phyloP scores from a whole-genome alignment of 371 early-diverging fungal genomes.

The Haplosporangium sp. region DNA sequence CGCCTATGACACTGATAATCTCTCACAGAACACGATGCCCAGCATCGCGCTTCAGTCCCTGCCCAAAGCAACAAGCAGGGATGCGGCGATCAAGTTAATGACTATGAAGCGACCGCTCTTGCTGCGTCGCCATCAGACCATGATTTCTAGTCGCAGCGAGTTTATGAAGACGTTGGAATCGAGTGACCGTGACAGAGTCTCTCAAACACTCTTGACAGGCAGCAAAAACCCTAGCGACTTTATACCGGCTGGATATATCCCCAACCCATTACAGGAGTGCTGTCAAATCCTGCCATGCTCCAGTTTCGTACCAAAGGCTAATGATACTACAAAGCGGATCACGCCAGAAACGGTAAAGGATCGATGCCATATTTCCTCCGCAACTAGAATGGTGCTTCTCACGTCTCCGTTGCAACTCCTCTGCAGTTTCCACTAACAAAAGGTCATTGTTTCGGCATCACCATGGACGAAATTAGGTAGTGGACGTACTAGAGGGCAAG shows the following conservation, averaged over 20 bases:
- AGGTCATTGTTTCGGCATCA: no score
- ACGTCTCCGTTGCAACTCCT: no score
- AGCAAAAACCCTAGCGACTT: constrained; percentile 8
- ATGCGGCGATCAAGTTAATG: not conserved
- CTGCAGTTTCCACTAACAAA: no score
- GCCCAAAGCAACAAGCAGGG: not conserved
- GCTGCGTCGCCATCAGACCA: constrained; percentile 45
- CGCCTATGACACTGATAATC: not conserved
- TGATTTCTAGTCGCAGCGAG: constrained; percentile 40
- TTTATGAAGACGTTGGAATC: constrained; percentile 41
- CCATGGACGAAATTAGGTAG: constrained; percentile 27
- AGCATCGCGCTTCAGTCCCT: not conserved
- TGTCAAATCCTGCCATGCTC: constrained; percentile 37
- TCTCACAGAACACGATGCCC: not conserved
- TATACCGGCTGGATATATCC: constrained; percentile 17
- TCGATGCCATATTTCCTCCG: no score
- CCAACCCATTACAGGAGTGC: constrained; percentile 22
- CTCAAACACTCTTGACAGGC: not conserved
- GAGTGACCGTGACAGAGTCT: not conserved
- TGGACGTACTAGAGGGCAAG: constrained; percentile 59
- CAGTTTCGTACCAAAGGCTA: constrained; percentile 26
- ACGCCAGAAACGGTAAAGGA: constrained; percentile 36
- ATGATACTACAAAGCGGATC: constrained; percentile 40
- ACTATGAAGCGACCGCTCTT: constrained; percentile 7
- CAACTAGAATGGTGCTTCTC: no score